Evolutionary conservation across 306 rosid genomes (phyloP).

Genomic region (Cucurbita argyrosperma): DNA sequence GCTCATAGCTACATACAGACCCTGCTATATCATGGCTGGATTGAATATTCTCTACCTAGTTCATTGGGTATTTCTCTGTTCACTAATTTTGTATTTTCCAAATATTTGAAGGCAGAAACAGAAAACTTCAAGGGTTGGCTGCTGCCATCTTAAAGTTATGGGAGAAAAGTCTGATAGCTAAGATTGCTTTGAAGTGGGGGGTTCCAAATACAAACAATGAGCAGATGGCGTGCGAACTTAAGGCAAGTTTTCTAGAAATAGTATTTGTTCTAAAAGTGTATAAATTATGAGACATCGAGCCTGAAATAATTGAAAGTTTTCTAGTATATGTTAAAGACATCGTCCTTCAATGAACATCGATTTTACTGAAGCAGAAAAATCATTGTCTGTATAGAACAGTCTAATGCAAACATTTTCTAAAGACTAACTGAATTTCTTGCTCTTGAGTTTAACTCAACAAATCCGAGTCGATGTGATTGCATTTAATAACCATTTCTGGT

Average conservation of each 20-base stretch:
- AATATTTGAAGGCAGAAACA: constrained; percentile 55
- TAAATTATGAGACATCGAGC: neutral
- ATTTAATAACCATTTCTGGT: constrained; percentile 5
- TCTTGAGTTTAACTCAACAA: neutral
- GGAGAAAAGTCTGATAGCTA: constrained; percentile 66
- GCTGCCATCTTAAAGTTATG: constrained; percentile 65
- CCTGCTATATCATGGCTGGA: neutral
- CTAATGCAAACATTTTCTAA: neutral
- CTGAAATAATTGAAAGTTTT: neutral
- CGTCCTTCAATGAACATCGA: neutral
- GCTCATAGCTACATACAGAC: neutral
- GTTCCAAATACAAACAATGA: constrained; percentile 56
- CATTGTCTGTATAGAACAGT: neutral
- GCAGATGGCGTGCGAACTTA: constrained; percentile 59
- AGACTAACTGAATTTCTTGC: neutral
- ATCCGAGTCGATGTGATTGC: neutral
- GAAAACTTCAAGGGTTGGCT: constrained; percentile 77
- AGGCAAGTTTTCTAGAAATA: constrained; percentile 38
- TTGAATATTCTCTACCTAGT: neutral
- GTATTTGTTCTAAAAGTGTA: constrained; percentile 5
- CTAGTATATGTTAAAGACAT: neutral
- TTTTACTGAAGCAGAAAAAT: neutral
- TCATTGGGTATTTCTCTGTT: neutral
- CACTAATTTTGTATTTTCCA: constrained; percentile 4
- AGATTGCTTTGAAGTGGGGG: constrained; percentile 73